Conservation (phyloP, 2,329 filamentous ascomycete genomes). For the Aspergillus sp. region DNA sequence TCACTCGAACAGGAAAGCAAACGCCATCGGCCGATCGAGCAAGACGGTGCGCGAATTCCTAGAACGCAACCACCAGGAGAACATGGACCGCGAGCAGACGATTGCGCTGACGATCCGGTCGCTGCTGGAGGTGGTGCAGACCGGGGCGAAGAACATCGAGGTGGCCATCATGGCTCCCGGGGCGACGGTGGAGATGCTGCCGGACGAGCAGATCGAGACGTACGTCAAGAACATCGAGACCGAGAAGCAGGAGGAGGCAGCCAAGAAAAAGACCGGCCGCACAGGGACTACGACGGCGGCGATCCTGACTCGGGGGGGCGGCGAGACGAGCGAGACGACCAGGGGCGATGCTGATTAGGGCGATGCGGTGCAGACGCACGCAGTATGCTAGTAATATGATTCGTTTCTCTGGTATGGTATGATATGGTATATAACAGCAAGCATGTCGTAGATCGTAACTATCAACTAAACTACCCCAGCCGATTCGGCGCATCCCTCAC, state of each 20-base stretch:
- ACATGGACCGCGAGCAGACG: constrained; percentile 91
- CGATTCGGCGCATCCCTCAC: constrained; percentile 64
- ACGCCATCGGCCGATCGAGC: constrained; percentile 94
- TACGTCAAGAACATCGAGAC: constrained; percentile 99
- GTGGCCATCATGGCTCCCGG: constrained; percentile 96
- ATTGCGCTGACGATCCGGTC: constrained; percentile 98
- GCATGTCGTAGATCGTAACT: not conserved
- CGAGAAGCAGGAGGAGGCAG: constrained; percentile 98
- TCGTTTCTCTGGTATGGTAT: too few relatives aligned
- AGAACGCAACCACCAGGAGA: constrained; percentile 96
- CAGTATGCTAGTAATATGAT: too few relatives aligned
- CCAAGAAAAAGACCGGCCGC: constrained; percentile 81
- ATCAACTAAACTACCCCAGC: constrained; percentile 42
- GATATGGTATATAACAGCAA: too few relatives aligned
- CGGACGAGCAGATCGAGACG: constrained; percentile 88
- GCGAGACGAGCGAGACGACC: constrained; percentile 12
- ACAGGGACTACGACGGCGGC: constrained; percentile 45
- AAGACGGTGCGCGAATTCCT: constrained; percentile 99
- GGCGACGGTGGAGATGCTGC: constrained; percentile 84
- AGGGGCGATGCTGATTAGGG: not conserved
- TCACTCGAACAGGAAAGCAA: constrained; percentile 70
- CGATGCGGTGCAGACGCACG: too few relatives aligned
- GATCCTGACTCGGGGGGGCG: constrained; percentile 57
- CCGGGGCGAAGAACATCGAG: constrained; percentile 98
- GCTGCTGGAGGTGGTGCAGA: constrained; percentile 93